These are phyloP conservation scores for Helianthus tuberosus DNA, from an alignment of 129 eudicot species.

Conservation along the genomic window DNA sequence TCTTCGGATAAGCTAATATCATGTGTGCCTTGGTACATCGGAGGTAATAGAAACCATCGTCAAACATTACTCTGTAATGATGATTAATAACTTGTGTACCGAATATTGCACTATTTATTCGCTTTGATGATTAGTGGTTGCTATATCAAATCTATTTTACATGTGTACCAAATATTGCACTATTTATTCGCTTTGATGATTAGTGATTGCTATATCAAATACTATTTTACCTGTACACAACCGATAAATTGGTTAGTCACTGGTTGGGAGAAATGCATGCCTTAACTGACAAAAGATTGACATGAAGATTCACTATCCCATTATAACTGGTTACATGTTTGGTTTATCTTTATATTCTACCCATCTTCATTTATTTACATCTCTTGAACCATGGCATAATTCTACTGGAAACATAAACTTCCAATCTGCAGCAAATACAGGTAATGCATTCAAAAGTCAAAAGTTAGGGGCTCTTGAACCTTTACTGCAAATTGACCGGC, in stretches of 20 bases:
- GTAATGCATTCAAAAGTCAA: neutral
- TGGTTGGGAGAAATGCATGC: slow-evolving; percentile 1
- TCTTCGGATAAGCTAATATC: neutral
- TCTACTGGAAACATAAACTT: neutral
- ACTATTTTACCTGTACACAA: neutral
- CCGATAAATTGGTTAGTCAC: neutral
- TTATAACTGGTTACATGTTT: neutral
- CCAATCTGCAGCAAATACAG: neutral
- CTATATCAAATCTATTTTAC: neutral
- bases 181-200: slow-evolving; percentile 6
- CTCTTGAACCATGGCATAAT: neutral
- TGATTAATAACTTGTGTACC: neutral
- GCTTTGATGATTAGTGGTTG: neutral
- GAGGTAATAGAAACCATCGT: neutral
- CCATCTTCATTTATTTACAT: neutral
- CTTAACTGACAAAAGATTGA: neutral
- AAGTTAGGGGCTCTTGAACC: neutral
- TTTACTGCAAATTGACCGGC: neutral
- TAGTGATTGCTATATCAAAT: neutral
- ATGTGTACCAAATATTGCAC: neutral
- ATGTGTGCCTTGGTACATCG: neutral
- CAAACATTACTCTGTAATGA: neutral
- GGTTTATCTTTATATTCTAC: neutral
- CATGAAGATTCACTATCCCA: slow-evolving; percentile 8
- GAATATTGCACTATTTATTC: neutral